Percentiles rank a stretch among this genome's conserved stretches.
phyloP scores from a whole-genome alignment of 345 rosid species.

The Noccaea bulbosa region DNA sequence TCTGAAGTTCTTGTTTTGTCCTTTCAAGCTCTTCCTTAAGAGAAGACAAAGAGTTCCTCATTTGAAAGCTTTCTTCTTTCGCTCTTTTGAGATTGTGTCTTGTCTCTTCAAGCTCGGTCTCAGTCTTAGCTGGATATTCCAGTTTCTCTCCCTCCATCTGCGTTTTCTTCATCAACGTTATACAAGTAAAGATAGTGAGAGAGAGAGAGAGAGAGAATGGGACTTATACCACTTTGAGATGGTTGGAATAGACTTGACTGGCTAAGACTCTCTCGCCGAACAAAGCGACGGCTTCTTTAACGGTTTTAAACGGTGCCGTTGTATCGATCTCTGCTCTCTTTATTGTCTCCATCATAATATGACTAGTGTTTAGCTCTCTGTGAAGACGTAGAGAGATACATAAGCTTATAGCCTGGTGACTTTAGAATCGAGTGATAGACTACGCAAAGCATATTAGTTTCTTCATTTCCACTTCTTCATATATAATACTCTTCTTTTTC shows the following conservation, averaged over 20 bases:
- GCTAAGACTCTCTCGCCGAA: conserved; percentile 80
- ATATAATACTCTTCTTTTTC: conserved; percentile 29
- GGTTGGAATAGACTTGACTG: conserved; percentile 60
- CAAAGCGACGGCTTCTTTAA: conserved; percentile 79
- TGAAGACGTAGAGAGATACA: conserved; percentile 28
- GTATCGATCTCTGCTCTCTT: conserved; percentile 81
- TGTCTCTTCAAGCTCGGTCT: conserved; percentile 72
- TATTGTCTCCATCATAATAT: conserved; percentile 35
- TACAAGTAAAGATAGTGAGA: no score
- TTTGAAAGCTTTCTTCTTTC: conserved; percentile 61
- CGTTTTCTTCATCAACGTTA: conserved; percentile 6
- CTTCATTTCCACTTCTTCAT: conserved; percentile 78
- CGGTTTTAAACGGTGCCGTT: conserved; percentile 70
- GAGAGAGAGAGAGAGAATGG: not conserved
- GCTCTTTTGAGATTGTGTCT: conserved; percentile 68
- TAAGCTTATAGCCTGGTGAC: conserved; percentile 37
- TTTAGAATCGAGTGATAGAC: conserved; percentile 26
- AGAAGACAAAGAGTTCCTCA: conserved; percentile 63
- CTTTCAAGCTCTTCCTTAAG: conserved; percentile 76
- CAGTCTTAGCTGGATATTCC: conserved; percentile 26
- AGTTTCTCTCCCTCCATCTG: conserved; percentile 50
- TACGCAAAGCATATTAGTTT: conserved; percentile 48
- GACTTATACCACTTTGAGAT: conserved; percentile 57
- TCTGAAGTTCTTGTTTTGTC: conserved; percentile 70
- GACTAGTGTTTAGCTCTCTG: conserved; percentile 16